Evolutionary conservation across 1,284 basidiomycete species (phyloP).

Genomic region (Sphaerobolus stellatus): DNA sequence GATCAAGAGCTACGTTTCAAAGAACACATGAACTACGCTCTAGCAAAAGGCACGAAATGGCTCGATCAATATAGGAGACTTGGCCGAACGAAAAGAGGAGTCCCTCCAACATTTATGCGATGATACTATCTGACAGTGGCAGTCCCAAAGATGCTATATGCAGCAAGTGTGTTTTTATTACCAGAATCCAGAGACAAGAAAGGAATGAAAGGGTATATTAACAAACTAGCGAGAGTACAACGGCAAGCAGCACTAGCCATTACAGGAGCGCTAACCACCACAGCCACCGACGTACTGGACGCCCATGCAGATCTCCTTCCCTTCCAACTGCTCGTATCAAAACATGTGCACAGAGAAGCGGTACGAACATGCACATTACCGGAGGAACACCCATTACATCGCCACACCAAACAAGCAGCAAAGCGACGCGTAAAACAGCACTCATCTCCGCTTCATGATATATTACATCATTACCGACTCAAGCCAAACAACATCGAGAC

Average conservation of each 20-base stretch:
- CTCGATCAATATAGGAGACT: background rate
- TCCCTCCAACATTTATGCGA: background rate
- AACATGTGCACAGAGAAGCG: conserved; percentile 19
- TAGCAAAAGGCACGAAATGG: background rate
- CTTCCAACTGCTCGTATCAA: conserved; percentile 26
- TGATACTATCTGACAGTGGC: background rate
- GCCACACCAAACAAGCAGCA: background rate
- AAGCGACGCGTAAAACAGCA: background rate
- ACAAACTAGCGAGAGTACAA: conserved; percentile 7
- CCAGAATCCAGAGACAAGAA: background rate
- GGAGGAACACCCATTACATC: background rate
- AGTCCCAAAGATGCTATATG: conserved; percentile 1
- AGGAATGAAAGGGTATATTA: conserved; percentile 1
- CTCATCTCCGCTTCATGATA: background rate
- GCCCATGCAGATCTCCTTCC: conserved; percentile 23
- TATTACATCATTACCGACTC: background rate
- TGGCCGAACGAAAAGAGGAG: background rate
- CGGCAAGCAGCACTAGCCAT: conserved; percentile 1
- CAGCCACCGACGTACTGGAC: conserved; percentile 3
- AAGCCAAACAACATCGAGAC: background rate
- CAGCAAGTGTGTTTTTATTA: background rate
- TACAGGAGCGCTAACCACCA: conserved; percentile 2
- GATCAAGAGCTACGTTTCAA: background rate
- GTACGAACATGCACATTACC: background rate
- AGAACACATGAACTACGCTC: background rate